Evolutionary conservation across 1,284 basidiomycete species (phyloP).

Genomic region (Tilletiaria anomala): DNA sequence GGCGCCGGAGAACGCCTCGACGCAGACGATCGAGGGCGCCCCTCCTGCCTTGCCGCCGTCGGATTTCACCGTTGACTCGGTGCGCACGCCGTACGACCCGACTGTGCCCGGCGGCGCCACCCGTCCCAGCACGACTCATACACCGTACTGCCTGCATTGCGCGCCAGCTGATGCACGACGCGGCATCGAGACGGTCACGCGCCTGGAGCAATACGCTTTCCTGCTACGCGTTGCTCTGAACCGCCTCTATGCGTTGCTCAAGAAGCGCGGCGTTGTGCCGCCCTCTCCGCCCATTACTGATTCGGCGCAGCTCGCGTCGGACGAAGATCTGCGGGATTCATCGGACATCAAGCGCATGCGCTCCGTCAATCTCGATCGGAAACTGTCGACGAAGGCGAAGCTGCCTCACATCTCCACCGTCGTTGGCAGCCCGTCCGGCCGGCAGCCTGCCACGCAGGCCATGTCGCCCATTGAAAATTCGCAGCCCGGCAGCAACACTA

Average conservation of each 20-base stretch:
- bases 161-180: slow-evolving; percentile 38
- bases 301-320: background rate
- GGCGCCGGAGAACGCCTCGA: background rate
- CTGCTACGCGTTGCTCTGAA: slow-evolving; percentile 86
- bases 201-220: slow-evolving; percentile 95
- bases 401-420: slow-evolving; percentile 87
- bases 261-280: slow-evolving; percentile 78
- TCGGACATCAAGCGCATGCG: slow-evolving; percentile 88
- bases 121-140: too few species aligned
- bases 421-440: slow-evolving; percentile 76
- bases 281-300: slow-evolving; percentile 46
- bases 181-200: slow-evolving; percentile 80
- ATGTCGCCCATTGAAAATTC: background rate
- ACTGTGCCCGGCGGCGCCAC: background rate
- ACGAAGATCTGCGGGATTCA: slow-evolving; percentile 48
- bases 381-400: slow-evolving; percentile 78
- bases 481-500: background rate
- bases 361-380: slow-evolving; percentile 67
- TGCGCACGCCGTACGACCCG: background rate
- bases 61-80: background rate
- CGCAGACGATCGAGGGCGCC: background rate
- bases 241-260: slow-evolving; percentile 74
- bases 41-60: background rate
- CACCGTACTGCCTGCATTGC: too few species aligned
- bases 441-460: background rate